Percentiles rank a stretch among this genome's conserved stretches.
Conservation (phyloP, 768 basidiomycete genomes). For the Sporobolomyces phaffii region DNA sequence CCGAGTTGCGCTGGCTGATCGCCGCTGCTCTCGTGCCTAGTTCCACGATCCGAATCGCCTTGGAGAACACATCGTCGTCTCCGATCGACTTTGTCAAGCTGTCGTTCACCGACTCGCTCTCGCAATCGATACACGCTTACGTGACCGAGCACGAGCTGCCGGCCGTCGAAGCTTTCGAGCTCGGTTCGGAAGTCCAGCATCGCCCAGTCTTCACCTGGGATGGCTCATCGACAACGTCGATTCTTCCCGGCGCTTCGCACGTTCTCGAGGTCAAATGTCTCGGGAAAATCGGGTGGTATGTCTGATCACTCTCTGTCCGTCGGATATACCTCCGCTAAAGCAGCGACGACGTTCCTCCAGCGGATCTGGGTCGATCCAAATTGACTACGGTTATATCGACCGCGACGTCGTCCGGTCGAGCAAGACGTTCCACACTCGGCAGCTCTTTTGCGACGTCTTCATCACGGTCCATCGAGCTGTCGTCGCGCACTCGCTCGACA, state of each 20-base stretch:
- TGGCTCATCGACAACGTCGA: conserved; percentile 50
- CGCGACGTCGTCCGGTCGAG: conserved; percentile 45
- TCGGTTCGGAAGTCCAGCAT: conserved; percentile 71
- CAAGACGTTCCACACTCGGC: conserved; percentile 71
- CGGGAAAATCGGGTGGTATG: conserved; percentile 89
- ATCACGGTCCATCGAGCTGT: conserved; percentile 95
- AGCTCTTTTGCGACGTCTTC: conserved; percentile 76
- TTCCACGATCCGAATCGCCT: conserved; percentile 71
- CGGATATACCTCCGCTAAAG: neutral
- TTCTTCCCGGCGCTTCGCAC: conserved; percentile 65
- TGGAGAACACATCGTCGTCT: conserved; percentile 80
- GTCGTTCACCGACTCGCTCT: conserved; percentile 84
- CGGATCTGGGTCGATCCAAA: conserved; percentile 67
- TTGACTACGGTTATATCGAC: conserved; percentile 72
- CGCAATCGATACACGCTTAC: conserved; percentile 65
- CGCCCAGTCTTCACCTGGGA: conserved; percentile 76
- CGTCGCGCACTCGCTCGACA: conserved; percentile 74
- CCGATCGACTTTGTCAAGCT: conserved; percentile 80
- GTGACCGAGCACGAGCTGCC: conserved; percentile 73
- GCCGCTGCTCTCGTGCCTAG: conserved; percentile 49
- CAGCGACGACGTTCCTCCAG: conserved; percentile 49
- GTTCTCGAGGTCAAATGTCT: conserved; percentile 67
- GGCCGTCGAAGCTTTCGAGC: conserved; percentile 82
- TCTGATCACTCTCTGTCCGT: conserved; percentile 14
- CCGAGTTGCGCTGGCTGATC: too few relatives aligned